phyloP scores from a whole-genome alignment of 768 basidiomycete species.

The Lactarius vividus region DNA sequence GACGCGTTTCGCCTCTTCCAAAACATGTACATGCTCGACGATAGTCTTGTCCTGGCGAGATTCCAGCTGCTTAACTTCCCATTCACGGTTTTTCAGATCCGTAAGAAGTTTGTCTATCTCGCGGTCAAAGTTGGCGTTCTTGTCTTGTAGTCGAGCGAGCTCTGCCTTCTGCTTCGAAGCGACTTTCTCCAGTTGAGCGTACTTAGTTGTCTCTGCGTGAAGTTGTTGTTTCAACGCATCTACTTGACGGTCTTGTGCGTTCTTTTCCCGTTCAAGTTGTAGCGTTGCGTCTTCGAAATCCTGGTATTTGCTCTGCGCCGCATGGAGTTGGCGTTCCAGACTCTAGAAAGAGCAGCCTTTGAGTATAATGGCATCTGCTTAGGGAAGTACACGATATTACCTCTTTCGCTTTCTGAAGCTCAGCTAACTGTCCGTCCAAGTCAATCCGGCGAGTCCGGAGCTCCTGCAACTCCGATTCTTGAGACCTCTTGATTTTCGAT shows the following conservation, averaged over 20 bases:
- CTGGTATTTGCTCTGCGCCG: slow-evolving; percentile 71
- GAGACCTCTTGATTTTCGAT: slow-evolving; percentile 63
- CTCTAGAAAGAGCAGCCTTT: slow-evolving; percentile 42
- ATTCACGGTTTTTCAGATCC: slow-evolving; percentile 78
- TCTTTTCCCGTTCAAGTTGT: slow-evolving; percentile 80
- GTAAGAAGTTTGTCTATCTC: slow-evolving; percentile 79
- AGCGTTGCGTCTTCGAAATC: slow-evolving; percentile 88
- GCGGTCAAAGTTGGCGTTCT: slow-evolving; percentile 66
- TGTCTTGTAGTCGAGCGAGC: slow-evolving; percentile 62
- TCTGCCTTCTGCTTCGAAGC: slow-evolving; percentile 66
- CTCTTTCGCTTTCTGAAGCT: slow-evolving; percentile 66
- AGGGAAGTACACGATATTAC: slow-evolving; percentile 41
- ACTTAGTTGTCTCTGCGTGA: slow-evolving; percentile 68
- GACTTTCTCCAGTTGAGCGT: slow-evolving; percentile 69
- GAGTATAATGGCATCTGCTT: slow-evolving; percentile 4
- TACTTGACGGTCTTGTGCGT: slow-evolving; percentile 66
- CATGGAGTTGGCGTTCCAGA: slow-evolving; percentile 72
- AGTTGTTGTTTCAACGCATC: slow-evolving; percentile 71
- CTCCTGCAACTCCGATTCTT: slow-evolving; percentile 71
- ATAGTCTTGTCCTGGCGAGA: slow-evolving; percentile 96
- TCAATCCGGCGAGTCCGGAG: slow-evolving; percentile 70
- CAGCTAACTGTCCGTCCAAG: slow-evolving; percentile 59
- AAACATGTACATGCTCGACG: slow-evolving; percentile 94
- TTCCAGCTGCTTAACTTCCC: slow-evolving; percentile 82
- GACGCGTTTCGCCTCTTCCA: slow-evolving; percentile 92